These are phyloP conservation scores for Aspergillus vadensis DNA, from an alignment of 2,329 filamentous ascomycete species.

Conservation along the genomic window DNA sequence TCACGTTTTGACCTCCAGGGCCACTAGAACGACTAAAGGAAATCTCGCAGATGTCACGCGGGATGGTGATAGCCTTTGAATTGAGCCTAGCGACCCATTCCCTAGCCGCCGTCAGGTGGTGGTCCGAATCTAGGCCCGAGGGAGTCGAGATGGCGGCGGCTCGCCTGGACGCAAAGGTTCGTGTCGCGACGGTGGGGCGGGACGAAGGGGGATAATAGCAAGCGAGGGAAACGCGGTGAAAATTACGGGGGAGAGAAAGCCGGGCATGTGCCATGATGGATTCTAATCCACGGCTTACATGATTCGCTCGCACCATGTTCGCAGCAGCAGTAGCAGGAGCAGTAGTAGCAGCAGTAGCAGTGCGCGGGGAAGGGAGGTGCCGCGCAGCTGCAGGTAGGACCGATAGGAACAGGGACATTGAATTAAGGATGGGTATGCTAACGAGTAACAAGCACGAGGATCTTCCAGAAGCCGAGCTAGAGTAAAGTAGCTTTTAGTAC, in stretches of 20 bases:
- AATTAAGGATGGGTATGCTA: constrained; percentile 19
- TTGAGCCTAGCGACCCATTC: constrained; percentile 59
- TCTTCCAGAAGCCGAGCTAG: constrained; percentile 17
- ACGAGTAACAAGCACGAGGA: constrained; percentile 20
- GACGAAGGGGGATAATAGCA: constrained; percentile 14
- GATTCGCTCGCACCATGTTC: background rate
- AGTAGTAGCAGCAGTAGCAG: too few species aligned
- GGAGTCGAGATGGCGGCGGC: constrained; percentile 20
- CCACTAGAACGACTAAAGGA: constrained; percentile 66
- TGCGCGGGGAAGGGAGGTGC: background rate
- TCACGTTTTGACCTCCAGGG: constrained; percentile 68
- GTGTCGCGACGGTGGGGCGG: constrained; percentile 13
- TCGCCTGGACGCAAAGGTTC: constrained; percentile 33
- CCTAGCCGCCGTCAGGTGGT: constrained; percentile 50
- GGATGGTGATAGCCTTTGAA: constrained; percentile 51
- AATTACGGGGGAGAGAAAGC: constrained; percentile 4
- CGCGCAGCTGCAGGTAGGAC: constrained; percentile 9
- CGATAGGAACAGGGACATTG: constrained; percentile 16
- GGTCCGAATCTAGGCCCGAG: constrained; percentile 21
- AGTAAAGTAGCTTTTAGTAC: constrained; percentile 11
- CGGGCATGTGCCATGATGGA: constrained; percentile 8
- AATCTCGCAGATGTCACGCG: constrained; percentile 58
- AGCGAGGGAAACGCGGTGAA: constrained; percentile 10
- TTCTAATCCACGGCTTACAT: background rate
- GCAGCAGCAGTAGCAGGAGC: background rate